Percentiles rank a stretch among this genome's conserved stretches.
Conservation (phyloP, 768 basidiomycete species). For the Hypholoma fasciculare region DNA sequence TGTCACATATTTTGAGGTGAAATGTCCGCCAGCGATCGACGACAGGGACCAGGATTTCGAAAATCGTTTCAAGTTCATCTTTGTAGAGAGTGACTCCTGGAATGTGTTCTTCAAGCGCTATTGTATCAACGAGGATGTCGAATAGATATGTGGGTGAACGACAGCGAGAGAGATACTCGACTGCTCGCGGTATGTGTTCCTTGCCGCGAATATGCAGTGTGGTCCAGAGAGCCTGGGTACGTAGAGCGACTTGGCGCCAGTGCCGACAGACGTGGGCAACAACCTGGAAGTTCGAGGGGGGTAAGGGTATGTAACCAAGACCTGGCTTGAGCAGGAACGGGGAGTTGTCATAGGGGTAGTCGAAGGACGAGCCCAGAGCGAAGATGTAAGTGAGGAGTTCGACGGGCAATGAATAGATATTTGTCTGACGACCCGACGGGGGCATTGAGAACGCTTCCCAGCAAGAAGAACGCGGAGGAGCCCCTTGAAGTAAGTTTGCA, state of each 20-base stretch:
- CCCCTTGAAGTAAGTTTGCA: slow-evolving; percentile 14
- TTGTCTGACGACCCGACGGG: slow-evolving; percentile 19
- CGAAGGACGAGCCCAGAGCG: slow-evolving; percentile 46
- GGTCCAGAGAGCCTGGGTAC: slow-evolving; percentile 54
- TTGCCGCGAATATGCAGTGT: slow-evolving; percentile 54
- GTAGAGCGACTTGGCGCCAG: slow-evolving; percentile 57
- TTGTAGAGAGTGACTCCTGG: slow-evolving; percentile 52
- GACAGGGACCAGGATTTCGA: slow-evolving; percentile 43
- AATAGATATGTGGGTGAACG: slow-evolving; percentile 31
- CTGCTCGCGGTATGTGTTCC: slow-evolving; percentile 48
- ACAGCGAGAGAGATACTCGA: slow-evolving; percentile 42
- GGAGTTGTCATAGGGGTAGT: slow-evolving; percentile 43
- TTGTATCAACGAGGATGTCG: slow-evolving; percentile 61
- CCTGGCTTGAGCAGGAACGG: slow-evolving; percentile 53
- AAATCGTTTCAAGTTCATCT: slow-evolving; percentile 47
- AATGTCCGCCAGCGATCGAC: slow-evolving; percentile 59
- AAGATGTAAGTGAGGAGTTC: slow-evolving; percentile 63
- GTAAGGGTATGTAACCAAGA: slow-evolving; percentile 38
- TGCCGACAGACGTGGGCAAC: slow-evolving; percentile 54
- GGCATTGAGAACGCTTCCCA: slow-evolving; percentile 14
- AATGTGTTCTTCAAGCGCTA: slow-evolving; percentile 46
- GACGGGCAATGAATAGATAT: slow-evolving; percentile 51
- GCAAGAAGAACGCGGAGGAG: slow-evolving; percentile 13
- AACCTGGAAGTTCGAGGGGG: slow-evolving; percentile 51
- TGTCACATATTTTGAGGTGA: slow-evolving; percentile 58